These are phyloP conservation scores for Purpureocillium lavendulum DNA, from an alignment of 2,329 filamentous ascomycete species.

Conservation along the genomic window DNA sequence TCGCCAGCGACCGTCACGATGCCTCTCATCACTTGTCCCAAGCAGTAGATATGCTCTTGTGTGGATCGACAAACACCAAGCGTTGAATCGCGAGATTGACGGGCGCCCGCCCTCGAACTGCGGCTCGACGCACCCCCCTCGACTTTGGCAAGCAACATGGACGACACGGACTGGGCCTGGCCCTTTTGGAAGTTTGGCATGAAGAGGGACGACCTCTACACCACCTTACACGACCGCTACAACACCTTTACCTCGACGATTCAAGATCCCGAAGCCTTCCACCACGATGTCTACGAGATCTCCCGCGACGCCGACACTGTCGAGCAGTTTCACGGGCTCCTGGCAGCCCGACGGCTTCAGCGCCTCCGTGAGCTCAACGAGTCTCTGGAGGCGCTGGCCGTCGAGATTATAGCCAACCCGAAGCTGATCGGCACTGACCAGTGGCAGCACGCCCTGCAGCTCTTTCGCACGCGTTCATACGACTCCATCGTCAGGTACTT, in stretches of 20 bases:
- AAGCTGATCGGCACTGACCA: conserved; percentile 49
- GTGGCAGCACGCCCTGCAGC: conserved; percentile 50
- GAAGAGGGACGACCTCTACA: conserved; percentile 50
- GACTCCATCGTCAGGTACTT: conserved; percentile 54
- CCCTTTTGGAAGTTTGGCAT: conserved; percentile 56
- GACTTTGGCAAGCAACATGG: conserved; percentile 31
- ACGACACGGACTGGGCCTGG: conserved; percentile 45
- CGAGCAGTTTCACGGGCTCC: conserved; percentile 45
- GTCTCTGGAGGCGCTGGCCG: conserved; percentile 46
- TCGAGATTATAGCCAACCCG: conserved; percentile 54
- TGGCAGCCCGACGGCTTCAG: conserved; percentile 44
- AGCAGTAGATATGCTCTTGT: conserved; percentile 7
- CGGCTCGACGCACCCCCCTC: too few species aligned
- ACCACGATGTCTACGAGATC: conserved; percentile 53
- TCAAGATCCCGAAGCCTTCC: conserved; percentile 52
- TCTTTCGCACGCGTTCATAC: conserved; percentile 50
- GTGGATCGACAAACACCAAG: conserved; percentile 3
- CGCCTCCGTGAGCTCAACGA: conserved; percentile 47
- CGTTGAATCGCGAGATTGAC: conserved; percentile 10
- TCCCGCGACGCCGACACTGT: conserved; percentile 39
- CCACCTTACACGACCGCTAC: conserved; percentile 50
- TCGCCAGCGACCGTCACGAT: conserved; percentile 10
- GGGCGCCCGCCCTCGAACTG: too few species aligned
- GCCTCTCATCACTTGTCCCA: conserved; percentile 6
- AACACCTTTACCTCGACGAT: conserved; percentile 49